Evolutionary conservation across 2,329 filamentous ascomycete genomes (phyloP).

Genomic region (Catunica adiposa): DNA sequence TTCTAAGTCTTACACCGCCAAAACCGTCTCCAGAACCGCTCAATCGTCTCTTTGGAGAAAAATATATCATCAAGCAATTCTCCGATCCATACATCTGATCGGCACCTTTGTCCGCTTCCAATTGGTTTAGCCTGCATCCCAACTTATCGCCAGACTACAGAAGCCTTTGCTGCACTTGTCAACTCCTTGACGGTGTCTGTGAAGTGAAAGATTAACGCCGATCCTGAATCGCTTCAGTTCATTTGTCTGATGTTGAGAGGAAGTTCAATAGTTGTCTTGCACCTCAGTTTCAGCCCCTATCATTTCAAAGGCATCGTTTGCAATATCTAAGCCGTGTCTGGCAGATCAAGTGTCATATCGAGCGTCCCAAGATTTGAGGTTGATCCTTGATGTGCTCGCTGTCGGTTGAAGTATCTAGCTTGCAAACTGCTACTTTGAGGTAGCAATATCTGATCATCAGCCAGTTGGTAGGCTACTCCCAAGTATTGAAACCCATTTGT

Average conservation of each 20-base stretch:
- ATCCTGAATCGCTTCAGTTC: no score
- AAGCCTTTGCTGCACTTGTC: neutral
- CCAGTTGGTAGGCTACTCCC: no score
- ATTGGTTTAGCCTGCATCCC: neutral
- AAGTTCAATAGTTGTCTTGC: no score
- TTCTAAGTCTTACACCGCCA: neutral
- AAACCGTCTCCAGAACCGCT: neutral
- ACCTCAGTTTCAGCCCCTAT: no score
- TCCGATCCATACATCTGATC: neutral
- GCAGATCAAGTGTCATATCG: no score
- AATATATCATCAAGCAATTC: neutral
- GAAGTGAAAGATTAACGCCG: no score
- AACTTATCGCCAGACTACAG: neutral
- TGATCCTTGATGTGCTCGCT: no score
- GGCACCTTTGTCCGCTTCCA: neutral
- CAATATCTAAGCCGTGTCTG: no score
- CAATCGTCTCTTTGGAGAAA: neutral
- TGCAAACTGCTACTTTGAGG: neutral
- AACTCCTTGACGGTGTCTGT: neutral
- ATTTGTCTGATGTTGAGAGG: no score
- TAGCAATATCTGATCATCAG: neutral
- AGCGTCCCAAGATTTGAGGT: no score
- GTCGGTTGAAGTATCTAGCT: neutral
- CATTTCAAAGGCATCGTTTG: no score
- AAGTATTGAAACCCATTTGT: no score